Conservation (phyloP, 1,284 basidiomycete genomes). For the Ustilago trichophora region DNA sequence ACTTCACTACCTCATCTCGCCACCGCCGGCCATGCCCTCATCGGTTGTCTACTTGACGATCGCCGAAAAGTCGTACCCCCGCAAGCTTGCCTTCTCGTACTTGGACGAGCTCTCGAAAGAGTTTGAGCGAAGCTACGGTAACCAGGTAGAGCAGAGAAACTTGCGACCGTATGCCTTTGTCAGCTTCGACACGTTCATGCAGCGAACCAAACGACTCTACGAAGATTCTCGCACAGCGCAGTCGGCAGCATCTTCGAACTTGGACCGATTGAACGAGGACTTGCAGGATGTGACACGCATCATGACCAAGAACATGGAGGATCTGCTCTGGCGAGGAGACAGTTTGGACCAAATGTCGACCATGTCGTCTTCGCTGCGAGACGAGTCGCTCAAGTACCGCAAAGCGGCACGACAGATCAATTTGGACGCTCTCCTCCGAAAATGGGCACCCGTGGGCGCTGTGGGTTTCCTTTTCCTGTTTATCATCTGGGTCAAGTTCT, state of each 20-base stretch:
- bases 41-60: conserved; percentile 91
- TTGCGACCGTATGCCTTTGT: conserved; percentile 64
- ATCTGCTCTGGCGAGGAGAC: conserved; percentile 95
- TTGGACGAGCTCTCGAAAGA: conserved; percentile 97
- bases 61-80: conserved; percentile 93
- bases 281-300: conserved; percentile 96
- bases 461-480: conserved; percentile 73
- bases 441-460: conserved; percentile 80
- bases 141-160: conserved; percentile 56
- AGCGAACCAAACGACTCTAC: conserved; percentile 93
- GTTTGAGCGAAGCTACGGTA: conserved; percentile 72
- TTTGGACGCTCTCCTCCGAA: conserved; percentile 87
- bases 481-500: conserved; percentile 90
- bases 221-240: conserved; percentile 88
- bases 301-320: conserved; percentile 99
- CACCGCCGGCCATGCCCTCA: conserved; percentile 57
- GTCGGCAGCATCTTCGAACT: conserved; percentile 73
- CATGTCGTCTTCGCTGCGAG: conserved; percentile 93
- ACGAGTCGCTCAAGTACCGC: conserved; percentile 96
- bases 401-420: conserved; percentile 96
- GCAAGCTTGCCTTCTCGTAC: conserved; percentile 97
- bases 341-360: conserved; percentile 95
- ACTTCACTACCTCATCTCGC: conserved; percentile 89
- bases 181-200: conserved; percentile 89
- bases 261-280: conserved; percentile 93